These are phyloP conservation scores for Mariannaea elegans DNA, from an alignment of 2,329 filamentous ascomycete species.

Conservation along the genomic window DNA sequence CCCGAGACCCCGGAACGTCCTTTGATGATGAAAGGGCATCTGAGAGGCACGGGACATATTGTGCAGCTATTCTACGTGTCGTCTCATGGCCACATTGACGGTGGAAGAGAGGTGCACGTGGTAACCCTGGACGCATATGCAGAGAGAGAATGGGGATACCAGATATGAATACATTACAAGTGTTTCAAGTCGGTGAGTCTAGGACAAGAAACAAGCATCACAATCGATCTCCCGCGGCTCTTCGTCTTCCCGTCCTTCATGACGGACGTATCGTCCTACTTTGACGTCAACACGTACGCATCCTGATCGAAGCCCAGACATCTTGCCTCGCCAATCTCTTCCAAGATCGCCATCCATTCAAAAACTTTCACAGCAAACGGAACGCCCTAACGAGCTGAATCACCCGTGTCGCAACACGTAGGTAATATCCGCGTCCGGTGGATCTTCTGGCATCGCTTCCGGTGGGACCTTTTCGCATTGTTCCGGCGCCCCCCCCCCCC, in stretches of 20 bases:
- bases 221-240: neutral
- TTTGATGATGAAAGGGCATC: neutral
- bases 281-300: neutral
- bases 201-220: neutral
- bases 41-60: neutral
- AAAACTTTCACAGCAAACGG: neutral
- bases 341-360: neutral
- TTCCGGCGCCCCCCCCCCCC: constrained; percentile 12
- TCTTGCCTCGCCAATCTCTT: neutral
- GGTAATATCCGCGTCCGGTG: constrained; percentile 15
- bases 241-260: neutral
- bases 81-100: neutral
- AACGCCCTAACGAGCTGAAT: neutral
- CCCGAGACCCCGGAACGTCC: neutral
- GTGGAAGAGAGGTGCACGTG: constrained; percentile 4
- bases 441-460: no score
- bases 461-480: neutral
- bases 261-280: neutral
- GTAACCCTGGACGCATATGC: neutral
- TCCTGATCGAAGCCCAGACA: neutral
- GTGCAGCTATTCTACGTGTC: no score
- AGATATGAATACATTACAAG: neutral
- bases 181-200: neutral
- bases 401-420: constrained; percentile 4
- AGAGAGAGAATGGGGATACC: neutral